Conservation (phyloP, 2,329 filamentous ascomycete genomes). For the Plenodomus biglobosus region DNA sequence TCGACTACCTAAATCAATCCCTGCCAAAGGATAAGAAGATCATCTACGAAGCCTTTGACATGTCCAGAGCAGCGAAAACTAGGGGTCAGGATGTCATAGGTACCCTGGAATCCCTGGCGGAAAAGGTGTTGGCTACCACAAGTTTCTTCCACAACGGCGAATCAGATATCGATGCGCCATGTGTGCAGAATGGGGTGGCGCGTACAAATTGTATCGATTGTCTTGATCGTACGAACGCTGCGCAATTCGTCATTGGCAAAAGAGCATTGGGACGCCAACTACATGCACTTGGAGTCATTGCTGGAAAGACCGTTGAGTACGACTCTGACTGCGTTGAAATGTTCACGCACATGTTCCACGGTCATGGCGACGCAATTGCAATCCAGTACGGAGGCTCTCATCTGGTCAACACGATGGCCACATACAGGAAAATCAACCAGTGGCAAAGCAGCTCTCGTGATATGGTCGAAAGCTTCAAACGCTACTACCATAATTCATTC, state of each 20-base stretch:
- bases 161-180: slow-evolving; percentile 63
- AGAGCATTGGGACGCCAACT: slow-evolving; percentile 88
- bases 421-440: slow-evolving; percentile 97
- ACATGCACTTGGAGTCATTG: slow-evolving; percentile 85
- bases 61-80: slow-evolving; percentile 91
- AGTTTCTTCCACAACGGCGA: slow-evolving; percentile 96
- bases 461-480: slow-evolving; percentile 99
- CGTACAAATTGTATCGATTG: slow-evolving; percentile 98
- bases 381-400: slow-evolving; percentile 97
- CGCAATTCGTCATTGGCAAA: slow-evolving; percentile 97
- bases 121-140: slow-evolving; percentile 80
- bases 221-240: slow-evolving; percentile 93
- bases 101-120: slow-evolving; percentile 84
- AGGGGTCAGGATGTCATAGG: slow-evolving; percentile 93
- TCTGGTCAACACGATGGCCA: slow-evolving; percentile 98
- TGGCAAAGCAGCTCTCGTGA: slow-evolving; percentile 97
- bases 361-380: slow-evolving; percentile 96
- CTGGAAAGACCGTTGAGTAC: slow-evolving; percentile 77
- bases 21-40: slow-evolving; percentile 82
- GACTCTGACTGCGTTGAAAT: slow-evolving; percentile 95
- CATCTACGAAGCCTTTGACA: slow-evolving; percentile 94
- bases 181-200: slow-evolving; percentile 86
- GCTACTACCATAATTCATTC: slow-evolving; percentile 99
- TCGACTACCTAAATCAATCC: slow-evolving; percentile 93
- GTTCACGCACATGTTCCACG: slow-evolving; percentile 96